phyloP scores from a whole-genome alignment of 139 green algal genomes.

The Coelastrella sp. region DNA sequence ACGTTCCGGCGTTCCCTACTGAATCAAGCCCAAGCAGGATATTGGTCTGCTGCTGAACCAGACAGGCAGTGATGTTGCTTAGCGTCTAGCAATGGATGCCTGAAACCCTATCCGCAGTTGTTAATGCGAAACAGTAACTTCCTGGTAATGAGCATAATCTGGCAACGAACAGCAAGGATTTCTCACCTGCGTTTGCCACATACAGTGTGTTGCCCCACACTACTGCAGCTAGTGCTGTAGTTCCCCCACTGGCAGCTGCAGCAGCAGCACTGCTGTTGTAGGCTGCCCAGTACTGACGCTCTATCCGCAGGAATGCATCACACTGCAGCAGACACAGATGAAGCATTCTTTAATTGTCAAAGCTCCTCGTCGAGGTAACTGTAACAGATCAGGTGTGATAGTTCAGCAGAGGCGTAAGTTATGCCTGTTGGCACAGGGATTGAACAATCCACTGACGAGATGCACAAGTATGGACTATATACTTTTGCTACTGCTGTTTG shows the following conservation, averaged over 20 bases:
- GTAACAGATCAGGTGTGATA: neutral
- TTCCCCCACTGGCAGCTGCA: neutral
- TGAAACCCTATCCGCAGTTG: no score
- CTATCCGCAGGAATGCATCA: conserved; percentile 21
- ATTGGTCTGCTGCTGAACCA: no score
- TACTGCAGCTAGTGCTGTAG: conserved; percentile 22
- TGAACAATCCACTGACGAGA: no score
- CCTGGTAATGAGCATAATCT: neutral
- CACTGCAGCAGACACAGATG: neutral
- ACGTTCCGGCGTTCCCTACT: no score
- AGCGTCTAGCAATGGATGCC: no score
- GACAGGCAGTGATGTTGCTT: no score
- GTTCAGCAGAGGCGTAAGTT: neutral
- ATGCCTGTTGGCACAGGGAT: no score
- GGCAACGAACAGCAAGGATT: neutral
- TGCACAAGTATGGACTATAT: no score
- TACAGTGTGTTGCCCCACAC: conserved; percentile 35
- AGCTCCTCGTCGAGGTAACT: neutral
- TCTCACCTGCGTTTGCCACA: conserved; percentile 28
- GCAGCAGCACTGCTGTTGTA: conserved; percentile 7
- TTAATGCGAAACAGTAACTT: no score
- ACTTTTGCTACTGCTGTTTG: no score
- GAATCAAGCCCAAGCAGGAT: no score
- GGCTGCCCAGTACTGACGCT: neutral
- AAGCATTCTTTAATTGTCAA: neutral